Conservation (phyloP, 1,284 basidiomycete species). For the Lentinus polychrous region DNA sequence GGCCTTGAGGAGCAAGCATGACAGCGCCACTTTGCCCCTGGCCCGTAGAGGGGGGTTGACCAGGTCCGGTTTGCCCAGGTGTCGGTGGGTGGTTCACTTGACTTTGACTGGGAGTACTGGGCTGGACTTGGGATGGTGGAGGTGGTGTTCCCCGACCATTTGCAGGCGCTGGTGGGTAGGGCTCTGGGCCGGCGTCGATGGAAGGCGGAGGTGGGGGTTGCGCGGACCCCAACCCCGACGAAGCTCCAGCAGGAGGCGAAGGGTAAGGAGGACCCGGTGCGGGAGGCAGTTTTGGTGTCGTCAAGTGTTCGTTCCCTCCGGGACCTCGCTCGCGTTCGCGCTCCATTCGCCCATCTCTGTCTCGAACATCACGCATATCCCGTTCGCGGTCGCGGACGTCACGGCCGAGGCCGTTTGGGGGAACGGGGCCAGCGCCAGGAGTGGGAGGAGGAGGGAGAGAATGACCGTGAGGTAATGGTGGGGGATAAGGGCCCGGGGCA, state of each 20-base stretch:
- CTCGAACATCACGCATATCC: neutral
- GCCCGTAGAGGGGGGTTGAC: constrained; percentile 2
- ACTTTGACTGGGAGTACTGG: neutral
- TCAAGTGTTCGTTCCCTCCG: neutral
- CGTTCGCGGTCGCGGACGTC: neutral
- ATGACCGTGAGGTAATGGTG: neutral
- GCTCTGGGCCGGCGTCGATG: neutral
- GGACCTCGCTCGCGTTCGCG: neutral
- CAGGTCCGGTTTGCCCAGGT: neutral
- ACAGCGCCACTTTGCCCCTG: neutral
- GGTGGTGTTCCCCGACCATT: neutral
- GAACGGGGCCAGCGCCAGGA: too few relatives aligned
- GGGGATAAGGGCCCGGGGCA: neutral
- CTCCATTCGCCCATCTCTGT: neutral
- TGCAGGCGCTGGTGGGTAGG: neutral
- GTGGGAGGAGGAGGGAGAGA: too few relatives aligned
- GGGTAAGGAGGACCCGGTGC: constrained; percentile 8
- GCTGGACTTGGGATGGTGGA: neutral
- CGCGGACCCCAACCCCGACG: neutral
- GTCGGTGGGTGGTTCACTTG: neutral
- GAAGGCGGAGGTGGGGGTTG: neutral
- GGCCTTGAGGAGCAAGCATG: too few relatives aligned
- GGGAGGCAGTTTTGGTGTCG: constrained; percentile 13
- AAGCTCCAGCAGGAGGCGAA: neutral
- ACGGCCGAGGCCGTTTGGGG: neutral